Conservation (phyloP, 2,329 filamentous ascomycete genomes). For the Scedosporium apiospermum region DNA sequence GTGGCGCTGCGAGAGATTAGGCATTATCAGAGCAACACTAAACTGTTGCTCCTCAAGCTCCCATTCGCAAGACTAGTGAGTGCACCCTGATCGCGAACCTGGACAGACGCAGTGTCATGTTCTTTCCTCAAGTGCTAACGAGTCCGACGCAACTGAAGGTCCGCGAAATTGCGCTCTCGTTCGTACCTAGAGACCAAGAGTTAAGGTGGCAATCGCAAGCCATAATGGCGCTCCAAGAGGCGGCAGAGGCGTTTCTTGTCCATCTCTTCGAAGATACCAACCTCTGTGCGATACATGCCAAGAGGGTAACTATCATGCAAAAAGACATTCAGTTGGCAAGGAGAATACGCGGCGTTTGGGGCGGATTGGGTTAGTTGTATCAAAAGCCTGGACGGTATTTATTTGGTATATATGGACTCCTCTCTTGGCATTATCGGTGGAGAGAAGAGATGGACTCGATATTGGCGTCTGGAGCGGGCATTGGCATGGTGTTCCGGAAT, state of each 20-base stretch:
- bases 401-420: neutral
- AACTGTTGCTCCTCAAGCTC: constrained; percentile 72
- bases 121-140: neutral
- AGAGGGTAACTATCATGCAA: constrained; percentile 94
- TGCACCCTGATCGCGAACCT: constrained; percentile 3
- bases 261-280: constrained; percentile 97
- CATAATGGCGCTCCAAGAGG: constrained; percentile 87
- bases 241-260: constrained; percentile 90
- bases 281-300: constrained; percentile 92
- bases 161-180: constrained; percentile 61
- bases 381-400: constrained; percentile 12
- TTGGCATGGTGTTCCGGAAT: no score
- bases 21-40: constrained; percentile 80
- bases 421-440: neutral
- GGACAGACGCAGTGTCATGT: neutral
- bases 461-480: no score
- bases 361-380: constrained; percentile 45
- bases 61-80: constrained; percentile 68
- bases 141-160: constrained; percentile 29
- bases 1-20: constrained; percentile 86
- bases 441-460: neutral
- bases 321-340: constrained; percentile 93
- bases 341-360: constrained; percentile 70
- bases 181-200: constrained; percentile 54
- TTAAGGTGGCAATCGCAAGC: constrained; percentile 96